phyloP scores from a whole-genome alignment of 805 yeast genomes.

The Starmerella stigmatis region DNA sequence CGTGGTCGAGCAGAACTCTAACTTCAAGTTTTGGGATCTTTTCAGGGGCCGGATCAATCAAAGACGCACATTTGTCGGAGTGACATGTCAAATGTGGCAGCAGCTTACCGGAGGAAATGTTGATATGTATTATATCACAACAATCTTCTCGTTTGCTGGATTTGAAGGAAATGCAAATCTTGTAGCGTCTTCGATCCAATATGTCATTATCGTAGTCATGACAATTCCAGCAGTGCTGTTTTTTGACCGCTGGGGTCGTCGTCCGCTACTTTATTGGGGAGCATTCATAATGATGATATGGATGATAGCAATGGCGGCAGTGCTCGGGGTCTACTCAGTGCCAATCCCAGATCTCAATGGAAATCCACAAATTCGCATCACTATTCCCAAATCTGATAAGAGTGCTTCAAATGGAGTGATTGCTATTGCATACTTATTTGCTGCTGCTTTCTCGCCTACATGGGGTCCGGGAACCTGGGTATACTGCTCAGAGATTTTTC shows the following conservation, averaged over 20 bases:
- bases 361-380: constrained; percentile 22
- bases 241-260: constrained; percentile 56
- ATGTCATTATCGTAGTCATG: constrained; percentile 40
- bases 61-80: constrained; percentile 30
- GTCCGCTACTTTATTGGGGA: constrained; percentile 50
- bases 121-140: constrained; percentile 58
- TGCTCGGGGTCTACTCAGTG: constrained; percentile 30
- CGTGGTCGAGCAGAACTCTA: constrained; percentile 42
- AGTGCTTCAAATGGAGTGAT: constrained; percentile 40
- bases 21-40: constrained; percentile 39
- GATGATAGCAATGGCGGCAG: constrained; percentile 51
- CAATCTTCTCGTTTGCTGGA: constrained; percentile 41
- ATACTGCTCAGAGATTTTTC: constrained; percentile 50
- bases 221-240: constrained; percentile 47
- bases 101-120: constrained; percentile 64
- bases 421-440: constrained; percentile 48
- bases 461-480: constrained; percentile 84
- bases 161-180: constrained; percentile 41
- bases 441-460: constrained; percentile 67
- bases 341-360: constrained; percentile 20
- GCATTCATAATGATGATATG: constrained; percentile 53
- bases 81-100: constrained; percentile 38
- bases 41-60: constrained; percentile 34
- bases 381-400: constrained; percentile 24
- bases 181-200: constrained; percentile 42